Evolutionary conservation across 2,329 filamentous ascomycete genomes (phyloP).

Genomic region (Aspergillus neotritici): DNA sequence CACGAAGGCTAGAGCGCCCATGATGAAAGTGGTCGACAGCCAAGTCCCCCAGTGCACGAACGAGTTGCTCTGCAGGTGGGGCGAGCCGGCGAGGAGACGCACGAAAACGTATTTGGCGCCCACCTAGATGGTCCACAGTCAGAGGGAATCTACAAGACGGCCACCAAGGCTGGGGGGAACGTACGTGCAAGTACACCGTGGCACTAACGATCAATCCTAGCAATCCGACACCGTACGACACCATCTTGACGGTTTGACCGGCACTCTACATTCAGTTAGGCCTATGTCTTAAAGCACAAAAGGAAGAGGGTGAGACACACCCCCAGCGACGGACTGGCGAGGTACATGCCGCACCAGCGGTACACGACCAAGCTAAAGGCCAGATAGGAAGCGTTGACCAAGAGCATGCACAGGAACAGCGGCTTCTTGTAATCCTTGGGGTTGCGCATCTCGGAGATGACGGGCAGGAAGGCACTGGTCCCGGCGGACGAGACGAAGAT

Average conservation of each 20-base stretch:
- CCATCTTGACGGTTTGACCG: constrained; percentile 55
- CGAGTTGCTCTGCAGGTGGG: constrained; percentile 49
- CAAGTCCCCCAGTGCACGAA: constrained; percentile 49
- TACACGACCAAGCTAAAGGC: constrained; percentile 58
- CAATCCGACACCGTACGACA: constrained; percentile 56
- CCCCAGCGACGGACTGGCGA: constrained; percentile 57
- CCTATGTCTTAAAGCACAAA: neutral
- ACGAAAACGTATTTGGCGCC: constrained; percentile 45
- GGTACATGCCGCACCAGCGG: constrained; percentile 57
- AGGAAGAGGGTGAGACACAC: neutral
- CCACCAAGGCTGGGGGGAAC: neutral
- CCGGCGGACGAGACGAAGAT: constrained; percentile 58
- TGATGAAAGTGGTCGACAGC: constrained; percentile 42
- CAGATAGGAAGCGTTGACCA: constrained; percentile 55
- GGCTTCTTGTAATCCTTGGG: constrained; percentile 58
- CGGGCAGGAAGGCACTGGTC: constrained; percentile 57
- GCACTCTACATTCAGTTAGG: constrained; percentile 38
- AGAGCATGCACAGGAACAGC: constrained; percentile 53
- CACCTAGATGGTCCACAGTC: constrained; percentile 1
- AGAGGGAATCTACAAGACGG: no score
- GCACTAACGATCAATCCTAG: constrained; percentile 50
- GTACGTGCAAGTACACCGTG: constrained; percentile 40
- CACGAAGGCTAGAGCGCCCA: constrained; percentile 45
- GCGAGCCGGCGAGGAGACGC: constrained; percentile 47
- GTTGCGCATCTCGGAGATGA: constrained; percentile 60